Evolutionary conservation across 768 basidiomycete species (phyloP), one percentile per base, ranked within the genome.

Genomic region (Holtermannia corniformis): DNA sequence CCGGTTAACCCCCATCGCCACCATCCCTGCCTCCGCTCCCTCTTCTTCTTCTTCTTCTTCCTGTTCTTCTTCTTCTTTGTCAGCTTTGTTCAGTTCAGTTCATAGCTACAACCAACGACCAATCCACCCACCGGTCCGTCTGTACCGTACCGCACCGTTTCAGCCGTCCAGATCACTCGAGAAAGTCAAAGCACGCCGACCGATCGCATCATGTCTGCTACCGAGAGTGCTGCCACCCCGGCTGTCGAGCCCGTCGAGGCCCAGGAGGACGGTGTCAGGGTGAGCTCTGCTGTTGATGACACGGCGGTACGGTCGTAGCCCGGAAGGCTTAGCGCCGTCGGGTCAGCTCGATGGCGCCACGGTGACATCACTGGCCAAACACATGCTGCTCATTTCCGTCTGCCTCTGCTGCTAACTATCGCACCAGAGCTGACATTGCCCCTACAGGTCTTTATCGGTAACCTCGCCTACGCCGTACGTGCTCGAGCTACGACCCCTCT

Each of bases 381-480:
- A n/a, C n/a, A n/a, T n/a, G n/a, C n/a, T n/a, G n/a, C n/a, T n/a
- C n/a, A n/a, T n/a, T n/a, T n/a, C n/a, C n/a, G n/a, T n/a, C n/a
- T n/a, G n/a, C n/a, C n/a, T n/a, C n/a, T n/a, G n/a, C n/a, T n/a
- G n/a, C n/a, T n/a, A n/a, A n/a, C n/a, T n/a, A n/a, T n/a, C n/a
- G n/a, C n/a, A n/a, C n/a, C n/a, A n/a, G n/a, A n/a, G n/a, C n/a
- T n/a, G n/a, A n/a, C n/a, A n/a, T n/a, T n/a, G n/a, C n/a, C n/a
- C n/a, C n/a, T n/a, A n/a, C 41, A 72, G 71, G 65, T 72, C 55
- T 69, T 68, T 60, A 54, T 72, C 50, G 71, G 68, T 32, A 72
- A 72, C 58, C 62, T 72, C 49, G 44, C 68, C 24, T 72, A 56
- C 59, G 47, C 58, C 16, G 63, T 64, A 45, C 32, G 63, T 50